Base-by-base conservation (phyloP, 345 rosid species). In the Hibiscus syriacus region DNA sequence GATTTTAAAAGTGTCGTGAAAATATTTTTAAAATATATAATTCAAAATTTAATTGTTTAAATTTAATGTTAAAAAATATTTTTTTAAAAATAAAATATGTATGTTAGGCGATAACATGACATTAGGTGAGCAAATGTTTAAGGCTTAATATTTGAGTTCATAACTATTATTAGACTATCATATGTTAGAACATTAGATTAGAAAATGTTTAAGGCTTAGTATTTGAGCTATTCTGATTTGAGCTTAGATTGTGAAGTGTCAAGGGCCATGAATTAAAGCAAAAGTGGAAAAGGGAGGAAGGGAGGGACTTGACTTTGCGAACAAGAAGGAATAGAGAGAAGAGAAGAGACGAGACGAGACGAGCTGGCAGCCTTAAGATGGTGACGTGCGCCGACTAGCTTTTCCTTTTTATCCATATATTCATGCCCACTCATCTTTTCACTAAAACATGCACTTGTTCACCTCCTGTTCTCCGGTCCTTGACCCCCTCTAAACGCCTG, bases 351-450 rank as follows among this genome's bases (percentile, higher is more conserved):
- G 46, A 60, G 48, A 60, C 23, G 6, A 55, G 36, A 0, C 32
- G 52, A n/a, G n/a, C 19, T 57, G 27, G 3, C n/a, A 19, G 48
- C 27, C 17, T 30, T 3, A 11, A 19, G n/a, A 36, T 20, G 29
- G 48, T 38, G 49, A 38, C 30, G 65, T 20, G 65, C 49, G 19
- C 49, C 17, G 65, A 60, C 30, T 60, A 38, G 46, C 64, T 36
- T 30, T 30, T 19, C 9, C 46, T 36, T 56, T 34, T 23, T 3
- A 49, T 49, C 23, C 29, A 19, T 34, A 26, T 23, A 9, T 14
- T 3, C 45, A 36, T 59, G 64, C 46, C 22, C 62, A 16, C 6
- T 36, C 9, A 34, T 59, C 46, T 17, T 59, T 65, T 50, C 57
- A 66, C 69, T 8, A 11, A 65, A 46, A 66, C 27, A 50, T 66